Base-by-base conservation (phyloP, 2,329 filamentous ascomycete species). In the Pleoardoris graminearum region DNA sequence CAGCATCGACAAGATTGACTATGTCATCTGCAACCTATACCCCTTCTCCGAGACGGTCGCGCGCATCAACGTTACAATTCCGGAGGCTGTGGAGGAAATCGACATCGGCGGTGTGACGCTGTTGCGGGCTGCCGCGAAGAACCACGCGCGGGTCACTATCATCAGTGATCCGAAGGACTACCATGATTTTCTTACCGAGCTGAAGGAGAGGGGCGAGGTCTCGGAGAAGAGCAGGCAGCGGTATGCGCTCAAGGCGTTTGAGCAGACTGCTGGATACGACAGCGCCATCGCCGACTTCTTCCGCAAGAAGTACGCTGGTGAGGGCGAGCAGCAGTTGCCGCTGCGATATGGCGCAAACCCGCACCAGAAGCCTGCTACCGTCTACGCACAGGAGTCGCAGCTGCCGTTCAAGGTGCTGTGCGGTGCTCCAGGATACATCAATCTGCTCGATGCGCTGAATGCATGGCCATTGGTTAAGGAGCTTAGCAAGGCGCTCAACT, bases 31-130 rank as follows among this genome's bases (percentile, higher is more conserved):
- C 87, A 99, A 99, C 79, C 84, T 99, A 37, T 97, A 99, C 77
- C 94, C 94, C 11, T 99, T 99, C 86, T 97, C 97, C 81, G 92
- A 97, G 74, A 99, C 94, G 27, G 87, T 99, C 65, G 89, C 91
- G 67, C 96, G 97, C 82, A 86, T 95, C 80, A 96, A 96, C 70
- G 94, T 99, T 68, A 97, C 93, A 56, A 90, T 99, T 58, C 86
- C 90, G 46, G 93, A 99, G 79, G 94, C 94, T 46, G 93, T 99
- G 33, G 94, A 99, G 79, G 94, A 99, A 80, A 96, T 99, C 68
- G 94, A 99, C 77, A 97, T 99, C 72, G 94, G 73, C 55, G 94
- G 94, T 67, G 94, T 99, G 47, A 99, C 94, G 33, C 86, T 99
- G 57, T 90, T 99, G 71, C 88, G 94, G 60, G 94, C 94, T 51